Evolutionary conservation across 768 basidiomycete genomes (phyloP).

Genomic region (Hortiboletus flavorubellus): DNA sequence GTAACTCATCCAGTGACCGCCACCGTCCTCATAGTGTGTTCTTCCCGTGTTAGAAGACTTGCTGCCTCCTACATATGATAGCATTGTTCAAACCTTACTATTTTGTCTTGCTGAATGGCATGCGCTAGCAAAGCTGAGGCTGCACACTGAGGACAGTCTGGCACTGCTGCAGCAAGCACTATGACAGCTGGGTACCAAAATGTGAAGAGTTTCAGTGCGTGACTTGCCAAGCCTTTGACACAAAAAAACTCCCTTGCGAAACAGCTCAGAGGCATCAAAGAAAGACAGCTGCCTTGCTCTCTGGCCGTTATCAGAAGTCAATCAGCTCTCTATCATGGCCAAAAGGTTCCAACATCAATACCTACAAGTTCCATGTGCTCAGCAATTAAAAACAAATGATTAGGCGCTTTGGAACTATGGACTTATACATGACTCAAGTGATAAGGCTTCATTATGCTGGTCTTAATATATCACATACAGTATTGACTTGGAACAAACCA

Average conservation of each 20-base stretch:
- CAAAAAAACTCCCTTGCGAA: neutral
- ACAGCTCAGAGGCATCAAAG: neutral
- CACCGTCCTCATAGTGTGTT: constrained; percentile 15
- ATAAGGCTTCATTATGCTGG: too few species aligned
- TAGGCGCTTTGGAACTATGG: neutral
- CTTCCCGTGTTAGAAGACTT: constrained; percentile 40
- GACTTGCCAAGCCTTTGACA: neutral
- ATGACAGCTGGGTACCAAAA: neutral
- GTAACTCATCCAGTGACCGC: too few species aligned
- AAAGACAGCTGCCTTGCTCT: neutral
- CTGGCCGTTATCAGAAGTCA: neutral
- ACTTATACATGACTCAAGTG: too few species aligned
- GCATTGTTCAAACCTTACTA: constrained; percentile 21
- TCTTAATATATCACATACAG: too few species aligned
- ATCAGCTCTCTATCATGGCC: neutral
- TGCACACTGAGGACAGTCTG: neutral
- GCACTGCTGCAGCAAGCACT: neutral
- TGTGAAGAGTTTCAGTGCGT: neutral
- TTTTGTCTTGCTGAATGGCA: constrained; percentile 20
- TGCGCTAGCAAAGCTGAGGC: neutral
- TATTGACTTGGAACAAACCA: neutral
- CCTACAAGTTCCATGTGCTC: constrained; percentile 30
- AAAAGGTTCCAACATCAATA: constrained; percentile 24
- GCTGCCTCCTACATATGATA: constrained; percentile 24
- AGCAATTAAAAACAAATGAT: constrained; percentile 23